Percentiles rank a stretch among this genome's conserved stretches.
Evolutionary conservation across 305 asterid species (phyloP).

Genomic region (Plantago coronopus): DNA sequence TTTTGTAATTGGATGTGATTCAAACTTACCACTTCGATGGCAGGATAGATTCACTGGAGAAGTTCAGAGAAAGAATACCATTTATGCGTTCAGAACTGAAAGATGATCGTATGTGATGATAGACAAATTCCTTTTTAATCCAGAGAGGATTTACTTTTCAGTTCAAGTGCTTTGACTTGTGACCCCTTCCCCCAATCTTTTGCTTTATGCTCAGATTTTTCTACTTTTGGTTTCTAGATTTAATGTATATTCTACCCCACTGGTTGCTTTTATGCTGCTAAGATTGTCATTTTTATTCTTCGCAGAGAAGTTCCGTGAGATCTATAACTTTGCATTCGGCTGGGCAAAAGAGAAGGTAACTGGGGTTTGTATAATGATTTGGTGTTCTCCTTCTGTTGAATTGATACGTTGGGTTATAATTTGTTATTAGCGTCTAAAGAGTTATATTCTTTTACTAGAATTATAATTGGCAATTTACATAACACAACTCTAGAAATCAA

Average conservation of each 20-base stretch:
- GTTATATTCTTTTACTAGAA: background rate
- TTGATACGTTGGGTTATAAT: background rate
- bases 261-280: conserved; percentile 11
- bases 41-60: conserved; percentile 94
- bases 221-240: conserved; percentile 8
- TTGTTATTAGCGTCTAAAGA: background rate
- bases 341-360: conserved; percentile 99
- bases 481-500: no score
- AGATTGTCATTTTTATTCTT: conserved; percentile 21
- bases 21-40: conserved; percentile 17
- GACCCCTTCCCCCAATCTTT: conserved; percentile 13
- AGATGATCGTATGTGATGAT: conserved; percentile 83
- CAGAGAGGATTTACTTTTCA: background rate
- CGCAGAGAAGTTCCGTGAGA: conserved; percentile 84
- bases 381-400: conserved; percentile 13
- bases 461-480: background rate
- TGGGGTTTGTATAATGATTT: conserved; percentile 15
- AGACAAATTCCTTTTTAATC: conserved; percentile 15
- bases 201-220: conserved; percentile 3
- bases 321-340: conserved; percentile 92
- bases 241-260: background rate
- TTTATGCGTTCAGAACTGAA: conserved; percentile 92
- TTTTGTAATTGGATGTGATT: conserved; percentile 6
- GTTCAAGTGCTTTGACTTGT: background rate
- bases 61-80: conserved; percentile 80